These are phyloP conservation scores for Wickerhamiella slavikovae DNA, from an alignment of 805 yeast species.

Conservation along the genomic window DNA sequence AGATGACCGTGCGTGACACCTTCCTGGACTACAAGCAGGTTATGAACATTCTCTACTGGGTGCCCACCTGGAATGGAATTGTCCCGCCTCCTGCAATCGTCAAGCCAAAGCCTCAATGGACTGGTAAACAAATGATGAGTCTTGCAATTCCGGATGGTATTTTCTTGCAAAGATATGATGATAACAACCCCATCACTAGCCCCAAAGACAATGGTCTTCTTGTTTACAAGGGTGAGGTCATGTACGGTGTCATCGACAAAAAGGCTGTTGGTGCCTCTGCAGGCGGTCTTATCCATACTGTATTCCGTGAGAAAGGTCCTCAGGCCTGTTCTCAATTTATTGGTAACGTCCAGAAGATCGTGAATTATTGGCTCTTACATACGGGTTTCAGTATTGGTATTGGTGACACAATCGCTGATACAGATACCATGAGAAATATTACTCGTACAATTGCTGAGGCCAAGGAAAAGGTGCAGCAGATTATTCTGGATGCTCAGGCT, in stretches of 20 bases:
- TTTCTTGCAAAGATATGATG: slow-evolving; percentile 84
- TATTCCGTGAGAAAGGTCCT: slow-evolving; percentile 95
- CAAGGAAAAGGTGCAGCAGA: slow-evolving; percentile 82
- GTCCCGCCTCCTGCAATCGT: slow-evolving; percentile 88
- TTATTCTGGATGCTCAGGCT: slow-evolving; percentile 78
- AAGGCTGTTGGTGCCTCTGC: slow-evolving; percentile 97
- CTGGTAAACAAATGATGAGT: slow-evolving; percentile 87
- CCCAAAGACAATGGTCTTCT: slow-evolving; percentile 94
- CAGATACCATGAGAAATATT: slow-evolving; percentile 83
- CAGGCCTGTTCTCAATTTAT: slow-evolving; percentile 72
- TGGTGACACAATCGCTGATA: slow-evolving; percentile 98
- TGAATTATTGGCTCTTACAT: slow-evolving; percentile 88
- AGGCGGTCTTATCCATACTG: slow-evolving; percentile 94
- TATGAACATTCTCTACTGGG: slow-evolving; percentile 93
- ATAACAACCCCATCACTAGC: slow-evolving; percentile 57
- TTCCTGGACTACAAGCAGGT: slow-evolving; percentile 85
- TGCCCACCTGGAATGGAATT: slow-evolving; percentile 96
- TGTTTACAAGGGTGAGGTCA: slow-evolving; percentile 83
- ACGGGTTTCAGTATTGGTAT: slow-evolving; percentile 97
- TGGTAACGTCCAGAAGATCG: slow-evolving; percentile 85
- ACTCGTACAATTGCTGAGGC: slow-evolving; percentile 88
- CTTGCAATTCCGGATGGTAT: slow-evolving; percentile 92
- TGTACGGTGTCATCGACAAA: slow-evolving; percentile 96
- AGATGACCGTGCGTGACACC: slow-evolving; percentile 77
- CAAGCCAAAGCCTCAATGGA: slow-evolving; percentile 92